Evolutionary conservation across 73 alveolate species (phyloP), one percentile per base, ranked within the genome.

Genomic region (Symbiodinium natans): DNA sequence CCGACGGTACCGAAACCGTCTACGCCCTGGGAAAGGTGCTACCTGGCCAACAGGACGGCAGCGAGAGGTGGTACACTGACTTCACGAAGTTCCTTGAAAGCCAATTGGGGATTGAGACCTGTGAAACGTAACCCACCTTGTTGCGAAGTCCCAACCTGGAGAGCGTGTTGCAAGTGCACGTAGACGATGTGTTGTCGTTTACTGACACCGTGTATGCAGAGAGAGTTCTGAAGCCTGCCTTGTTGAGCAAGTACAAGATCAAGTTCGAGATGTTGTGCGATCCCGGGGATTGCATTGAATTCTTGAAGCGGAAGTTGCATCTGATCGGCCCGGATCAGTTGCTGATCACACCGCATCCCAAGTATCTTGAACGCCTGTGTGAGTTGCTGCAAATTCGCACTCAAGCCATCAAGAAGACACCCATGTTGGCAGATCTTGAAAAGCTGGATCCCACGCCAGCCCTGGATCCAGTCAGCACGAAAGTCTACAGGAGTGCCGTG

Each of bases 21-120:
- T 86, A 33, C 15, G 41, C n/a, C 4, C 63, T 52, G 23, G 94
- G 94, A 0, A 33, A 29, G 13, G 84, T 86, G 42, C 94, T 86
- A 0, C 94, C 94, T 3, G 94, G 94, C 3, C 59, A 56, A 25
- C 19, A 63, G 9, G 73, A 86, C 15, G 94, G 94, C 0, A 17
- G 56, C 1, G 59, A 54, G 68, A 7, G 25, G n/a, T 86, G 94
- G 84, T 52, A 86, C 21, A 63, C 27, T 11, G 3, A 39, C 2
- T 23, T 86, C 42, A 52, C 48, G 5, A 8, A n/a, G 59, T 17
- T 54, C 27, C 59, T 86, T 25, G n/a, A 38, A 0, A 15, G 17
- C 13, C 15, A 2, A 1, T 48, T 86, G 38, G 84, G 63, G 0
- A 36, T 86, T 3, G 84, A 54, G 41, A 38, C 73, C 3, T 86